A percentile compares a stretch with the other conserved stretches of the same genome.
Conservation (phyloP, 2,329 filamentous ascomycete species). For the Calonectria hongkongensis region DNA sequence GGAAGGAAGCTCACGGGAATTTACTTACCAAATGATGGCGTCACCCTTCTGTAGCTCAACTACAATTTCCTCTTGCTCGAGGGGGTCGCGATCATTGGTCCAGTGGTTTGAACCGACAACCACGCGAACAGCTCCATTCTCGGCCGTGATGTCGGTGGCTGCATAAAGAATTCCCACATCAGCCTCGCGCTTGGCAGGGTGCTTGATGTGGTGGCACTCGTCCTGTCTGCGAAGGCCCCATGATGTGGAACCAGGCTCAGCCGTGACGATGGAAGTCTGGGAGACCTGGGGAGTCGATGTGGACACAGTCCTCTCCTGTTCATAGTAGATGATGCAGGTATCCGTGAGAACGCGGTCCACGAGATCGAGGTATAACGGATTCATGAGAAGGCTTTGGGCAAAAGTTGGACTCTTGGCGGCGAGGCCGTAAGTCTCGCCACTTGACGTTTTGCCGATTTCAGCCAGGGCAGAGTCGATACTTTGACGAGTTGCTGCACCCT, state of each 20-base stretch:
- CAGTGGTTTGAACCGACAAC: constrained; percentile 24
- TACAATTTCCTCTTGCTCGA: constrained; percentile 1
- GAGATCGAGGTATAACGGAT: constrained; percentile 9
- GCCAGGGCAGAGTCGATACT: neutral
- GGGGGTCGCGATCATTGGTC: constrained; percentile 18
- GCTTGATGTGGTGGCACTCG: constrained; percentile 23
- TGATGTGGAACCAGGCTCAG: constrained; percentile 7
- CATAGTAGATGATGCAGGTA: constrained; percentile 18
- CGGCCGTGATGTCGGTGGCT: neutral
- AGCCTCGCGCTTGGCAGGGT: constrained; percentile 29
- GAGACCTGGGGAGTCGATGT: constrained; percentile 27
- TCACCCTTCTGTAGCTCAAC: constrained; percentile 32
- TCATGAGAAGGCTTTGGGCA: constrained; percentile 21
- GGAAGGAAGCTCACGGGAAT: neutral
- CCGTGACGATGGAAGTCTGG: neutral
- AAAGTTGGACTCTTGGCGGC: constrained; percentile 29
- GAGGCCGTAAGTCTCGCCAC: constrained; percentile 7
- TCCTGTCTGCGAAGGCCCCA: constrained; percentile 25
- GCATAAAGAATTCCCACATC: constrained; percentile 29
- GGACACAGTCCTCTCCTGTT: constrained; percentile 16
- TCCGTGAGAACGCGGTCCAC: constrained; percentile 22
- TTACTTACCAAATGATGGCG: constrained; percentile 26
- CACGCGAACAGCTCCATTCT: constrained; percentile 21
- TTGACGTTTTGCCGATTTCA: neutral
- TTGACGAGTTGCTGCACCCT: neutral